A percentile compares a stretch with the other conserved stretches of the same genome.
Evolutionary conservation across 495 filamentous ascomycete species (phyloP).

Genomic region (Aspergillus asperescens): DNA sequence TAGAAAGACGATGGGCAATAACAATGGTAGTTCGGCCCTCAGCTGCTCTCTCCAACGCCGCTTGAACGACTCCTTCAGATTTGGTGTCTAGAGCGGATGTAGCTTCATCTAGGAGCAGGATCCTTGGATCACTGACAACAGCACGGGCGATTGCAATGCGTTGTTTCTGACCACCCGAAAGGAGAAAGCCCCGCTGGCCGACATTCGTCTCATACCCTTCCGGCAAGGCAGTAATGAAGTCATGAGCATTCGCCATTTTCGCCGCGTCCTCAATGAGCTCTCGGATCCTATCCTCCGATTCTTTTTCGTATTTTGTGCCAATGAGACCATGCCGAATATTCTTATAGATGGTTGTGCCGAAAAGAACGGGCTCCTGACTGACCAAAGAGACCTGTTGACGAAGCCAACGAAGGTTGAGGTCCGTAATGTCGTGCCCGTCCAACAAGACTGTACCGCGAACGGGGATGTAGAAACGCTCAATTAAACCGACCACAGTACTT

Average conservation of each 20-base stretch:
- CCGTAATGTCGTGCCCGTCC: slow-evolving; percentile 77
- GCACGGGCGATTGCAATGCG: slow-evolving; percentile 86
- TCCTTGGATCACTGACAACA: slow-evolving; percentile 90
- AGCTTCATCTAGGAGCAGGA: slow-evolving; percentile 90
- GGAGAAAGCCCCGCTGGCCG: slow-evolving; percentile 86
- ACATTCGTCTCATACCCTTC: slow-evolving; percentile 93
- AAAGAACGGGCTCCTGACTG: slow-evolving; percentile 66
- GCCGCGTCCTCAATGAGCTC: slow-evolving; percentile 75
- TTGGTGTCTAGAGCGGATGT: slow-evolving; percentile 94
- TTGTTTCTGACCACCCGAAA: slow-evolving; percentile 95
- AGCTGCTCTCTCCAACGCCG: slow-evolving; percentile 80
- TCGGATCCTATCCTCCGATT: slow-evolving; percentile 56
- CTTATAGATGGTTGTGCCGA: slow-evolving; percentile 77
- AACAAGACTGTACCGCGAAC: slow-evolving; percentile 72
- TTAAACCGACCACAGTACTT: slow-evolving; percentile 83
- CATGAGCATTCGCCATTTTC: slow-evolving; percentile 87
- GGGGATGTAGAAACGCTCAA: slow-evolving; percentile 90
- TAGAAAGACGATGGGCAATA: slow-evolving; percentile 91
- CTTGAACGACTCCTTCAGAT: slow-evolving; percentile 91
- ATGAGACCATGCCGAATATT: slow-evolving; percentile 88
- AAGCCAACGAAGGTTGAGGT: slow-evolving; percentile 83
- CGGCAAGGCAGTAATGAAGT: slow-evolving; percentile 78
- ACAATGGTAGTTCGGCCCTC: slow-evolving; percentile 93
- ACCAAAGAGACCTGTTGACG: slow-evolving; percentile 88
- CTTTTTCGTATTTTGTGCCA: slow-evolving; percentile 70